These are phyloP conservation scores for Leishmania guyanensis DNA, from an alignment of 208 protist genomes.

Conservation along the genomic window DNA sequence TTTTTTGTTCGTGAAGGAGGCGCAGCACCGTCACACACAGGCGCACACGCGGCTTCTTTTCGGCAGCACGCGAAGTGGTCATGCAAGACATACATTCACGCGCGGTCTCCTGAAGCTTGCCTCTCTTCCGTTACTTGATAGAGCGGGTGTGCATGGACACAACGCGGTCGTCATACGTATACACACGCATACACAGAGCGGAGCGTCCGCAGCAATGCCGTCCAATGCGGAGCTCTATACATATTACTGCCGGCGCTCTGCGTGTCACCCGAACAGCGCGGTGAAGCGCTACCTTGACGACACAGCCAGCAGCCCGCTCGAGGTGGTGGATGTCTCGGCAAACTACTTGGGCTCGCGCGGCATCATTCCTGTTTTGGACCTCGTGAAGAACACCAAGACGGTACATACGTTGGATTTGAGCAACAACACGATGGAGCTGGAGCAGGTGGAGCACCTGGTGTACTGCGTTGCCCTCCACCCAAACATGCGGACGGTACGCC, in stretches of 20 bases:
- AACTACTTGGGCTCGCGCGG: constrained; percentile 89
- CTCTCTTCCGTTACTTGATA: constrained; percentile 4
- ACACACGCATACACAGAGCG: constrained; percentile 9
- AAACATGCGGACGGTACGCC: constrained; percentile 43
- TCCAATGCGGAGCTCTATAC: constrained; percentile 80
- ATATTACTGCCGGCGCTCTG: constrained; percentile 81
- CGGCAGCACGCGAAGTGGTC: not conserved
- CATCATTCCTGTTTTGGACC: constrained; percentile 77
- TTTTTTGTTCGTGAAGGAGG: not conserved
- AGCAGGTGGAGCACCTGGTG: constrained; percentile 77
- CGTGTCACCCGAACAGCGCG: constrained; percentile 71
- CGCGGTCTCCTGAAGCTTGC: not conserved
- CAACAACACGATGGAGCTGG: constrained; percentile 73
- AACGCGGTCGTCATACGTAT: not conserved
- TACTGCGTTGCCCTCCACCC: constrained; percentile 85
- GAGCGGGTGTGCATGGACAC: not conserved
- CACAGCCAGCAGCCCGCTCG: constrained; percentile 36
- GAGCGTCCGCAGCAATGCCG: constrained; percentile 36
- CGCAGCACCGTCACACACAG: not conserved
- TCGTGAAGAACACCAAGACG: constrained; percentile 82
- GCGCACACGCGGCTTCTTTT: not conserved
- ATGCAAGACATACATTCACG: not conserved
- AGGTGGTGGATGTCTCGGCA: constrained; percentile 62
- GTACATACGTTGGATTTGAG: constrained; percentile 70
- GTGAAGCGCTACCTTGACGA: constrained; percentile 58